phyloP scores from a whole-genome alignment of 2,329 filamentous ascomycete species.

The Zymoseptoria tritici region DNA sequence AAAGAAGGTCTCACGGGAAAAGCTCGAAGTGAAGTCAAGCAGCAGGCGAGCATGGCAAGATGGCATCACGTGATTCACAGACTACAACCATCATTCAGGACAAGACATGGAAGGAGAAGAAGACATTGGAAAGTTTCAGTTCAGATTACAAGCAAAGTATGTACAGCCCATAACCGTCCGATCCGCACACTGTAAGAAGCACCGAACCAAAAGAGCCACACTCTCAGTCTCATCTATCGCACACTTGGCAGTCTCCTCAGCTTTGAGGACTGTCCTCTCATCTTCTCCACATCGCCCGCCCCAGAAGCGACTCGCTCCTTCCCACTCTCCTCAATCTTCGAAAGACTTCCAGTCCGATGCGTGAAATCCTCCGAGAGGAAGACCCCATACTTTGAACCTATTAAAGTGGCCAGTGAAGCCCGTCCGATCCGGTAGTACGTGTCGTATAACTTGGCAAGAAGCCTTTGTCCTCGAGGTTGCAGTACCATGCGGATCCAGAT shows the following conservation, averaged over 20 bases:
- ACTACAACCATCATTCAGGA: not conserved
- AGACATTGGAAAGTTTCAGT: not conserved
- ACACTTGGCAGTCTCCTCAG: not conserved
- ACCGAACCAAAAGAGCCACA: not conserved
- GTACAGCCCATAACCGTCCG: not conserved
- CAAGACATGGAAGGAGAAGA: not conserved
- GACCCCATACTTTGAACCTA: not conserved
- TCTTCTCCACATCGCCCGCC: not conserved
- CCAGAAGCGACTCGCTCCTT: not conserved
- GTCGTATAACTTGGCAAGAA: not conserved
- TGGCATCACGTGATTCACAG: not conserved
- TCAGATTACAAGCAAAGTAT: not conserved
- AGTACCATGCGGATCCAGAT: not conserved
- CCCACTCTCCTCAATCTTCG: not conserved
- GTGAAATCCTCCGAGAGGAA: not conserved
- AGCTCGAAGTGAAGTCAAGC: slow-evolving; percentile 3
- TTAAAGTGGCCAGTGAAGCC: not conserved
- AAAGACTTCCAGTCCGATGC: not conserved
- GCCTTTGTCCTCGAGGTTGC: not conserved
- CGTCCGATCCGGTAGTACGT: not conserved
- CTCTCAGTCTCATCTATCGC: not conserved
- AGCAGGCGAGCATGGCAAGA: not conserved
- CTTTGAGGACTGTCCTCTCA: not conserved
- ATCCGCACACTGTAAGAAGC: not conserved
- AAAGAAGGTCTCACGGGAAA: not conserved